These are phyloP conservation scores for Eutrema japonicum DNA, from an alignment of 345 rosid genomes.

Conservation along the genomic window DNA sequence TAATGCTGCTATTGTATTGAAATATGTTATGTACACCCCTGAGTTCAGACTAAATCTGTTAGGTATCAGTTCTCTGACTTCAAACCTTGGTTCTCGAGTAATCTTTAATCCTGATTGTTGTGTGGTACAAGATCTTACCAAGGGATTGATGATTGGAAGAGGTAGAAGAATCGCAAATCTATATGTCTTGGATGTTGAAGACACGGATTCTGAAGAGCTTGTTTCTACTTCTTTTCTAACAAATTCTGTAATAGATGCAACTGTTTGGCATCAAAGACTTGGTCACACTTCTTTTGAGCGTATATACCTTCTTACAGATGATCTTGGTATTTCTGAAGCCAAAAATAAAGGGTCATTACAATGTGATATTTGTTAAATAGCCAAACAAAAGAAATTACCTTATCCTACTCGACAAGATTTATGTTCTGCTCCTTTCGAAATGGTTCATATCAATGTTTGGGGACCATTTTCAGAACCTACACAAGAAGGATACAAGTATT, in stretches of 20 bases:
- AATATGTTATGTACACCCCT: neutral
- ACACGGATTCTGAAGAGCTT: too few species aligned
- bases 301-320: too few species aligned
- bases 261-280: neutral
- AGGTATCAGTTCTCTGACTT: neutral
- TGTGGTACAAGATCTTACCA: neutral
- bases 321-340: too few species aligned
- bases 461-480: too few species aligned
- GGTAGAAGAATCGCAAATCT: neutral
- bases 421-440: neutral
- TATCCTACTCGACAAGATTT: neutral
- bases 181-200: neutral
- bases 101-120: neutral
- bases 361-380: neutral
- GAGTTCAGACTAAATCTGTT: neutral
- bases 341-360: too few species aligned
- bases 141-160: neutral
- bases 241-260: neutral
- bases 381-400: neutral
- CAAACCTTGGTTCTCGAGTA: neutral
- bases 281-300: too few species aligned
- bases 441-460: neutral
- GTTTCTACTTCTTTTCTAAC: neutral
- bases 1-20: neutral
- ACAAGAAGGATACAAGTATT: too few species aligned